Conservation (phyloP, 1,139 yeast genomes). For the Diutina ranongensis region DNA sequence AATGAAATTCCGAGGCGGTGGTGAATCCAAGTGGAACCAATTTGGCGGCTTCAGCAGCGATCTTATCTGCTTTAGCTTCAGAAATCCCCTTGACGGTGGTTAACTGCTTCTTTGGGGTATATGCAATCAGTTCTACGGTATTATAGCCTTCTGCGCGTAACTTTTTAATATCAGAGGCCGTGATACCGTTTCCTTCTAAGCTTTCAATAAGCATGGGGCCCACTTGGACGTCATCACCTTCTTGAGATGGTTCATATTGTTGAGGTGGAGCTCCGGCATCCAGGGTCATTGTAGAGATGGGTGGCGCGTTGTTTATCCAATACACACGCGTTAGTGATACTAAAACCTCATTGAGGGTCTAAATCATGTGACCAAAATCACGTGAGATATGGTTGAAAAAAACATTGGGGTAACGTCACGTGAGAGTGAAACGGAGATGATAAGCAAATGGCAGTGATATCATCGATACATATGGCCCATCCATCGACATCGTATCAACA, state of each 20-base stretch:
- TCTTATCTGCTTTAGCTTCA: conserved; percentile 88
- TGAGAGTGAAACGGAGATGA: no score
- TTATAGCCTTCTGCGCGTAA: conserved; percentile 75
- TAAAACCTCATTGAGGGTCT: not conserved
- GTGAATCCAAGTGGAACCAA: conserved; percentile 95
- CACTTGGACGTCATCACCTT: conserved; percentile 9
- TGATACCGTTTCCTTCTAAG: conserved; percentile 76
- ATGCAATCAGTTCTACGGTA: conserved; percentile 88
- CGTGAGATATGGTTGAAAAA: no score
- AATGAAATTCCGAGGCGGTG: conserved; percentile 91
- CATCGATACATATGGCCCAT: no score
- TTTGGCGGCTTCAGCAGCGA: conserved; percentile 73
- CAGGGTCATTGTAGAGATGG: not conserved
- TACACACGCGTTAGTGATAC: not conserved
- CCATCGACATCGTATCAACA: no score
- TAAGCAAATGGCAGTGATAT: no score
- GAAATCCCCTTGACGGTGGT: conserved; percentile 82
- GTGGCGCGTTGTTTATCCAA: not conserved
- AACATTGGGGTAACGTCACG: no score
- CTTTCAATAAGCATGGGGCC: conserved; percentile 37
- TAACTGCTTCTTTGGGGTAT: conserved; percentile 70
- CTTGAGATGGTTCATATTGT: not conserved
- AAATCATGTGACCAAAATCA: not conserved
- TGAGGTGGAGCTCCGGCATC: not conserved
- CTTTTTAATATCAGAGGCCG: conserved; percentile 67